These are phyloP conservation scores for Phaffia rhodozyma DNA, from an alignment of 1,284 basidiomycete genomes.

Conservation along the genomic window DNA sequence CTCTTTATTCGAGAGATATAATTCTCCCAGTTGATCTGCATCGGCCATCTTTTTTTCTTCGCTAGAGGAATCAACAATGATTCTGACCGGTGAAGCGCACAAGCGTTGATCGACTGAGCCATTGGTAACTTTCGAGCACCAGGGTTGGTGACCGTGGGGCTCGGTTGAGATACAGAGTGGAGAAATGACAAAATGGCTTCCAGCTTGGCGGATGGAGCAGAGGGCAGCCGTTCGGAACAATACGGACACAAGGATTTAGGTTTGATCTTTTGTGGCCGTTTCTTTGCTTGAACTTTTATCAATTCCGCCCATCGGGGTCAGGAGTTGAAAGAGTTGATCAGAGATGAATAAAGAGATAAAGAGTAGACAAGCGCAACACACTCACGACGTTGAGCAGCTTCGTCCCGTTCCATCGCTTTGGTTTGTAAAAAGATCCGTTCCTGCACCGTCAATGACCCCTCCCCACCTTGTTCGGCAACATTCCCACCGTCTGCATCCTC, in stretches of 20 bases:
- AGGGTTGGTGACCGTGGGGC: slow-evolving; percentile 10
- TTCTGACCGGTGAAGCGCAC: slow-evolving; percentile 11
- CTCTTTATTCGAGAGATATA: not conserved
- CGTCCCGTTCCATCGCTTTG: too few relatives aligned
- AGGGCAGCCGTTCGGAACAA: slow-evolving; percentile 13
- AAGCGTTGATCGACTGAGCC: slow-evolving; percentile 9
- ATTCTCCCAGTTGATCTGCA: slow-evolving; percentile 5
- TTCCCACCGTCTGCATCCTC: too few relatives aligned
- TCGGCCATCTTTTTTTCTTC: not conserved
- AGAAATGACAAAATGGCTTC: not conserved
- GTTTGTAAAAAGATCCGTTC: too few relatives aligned
- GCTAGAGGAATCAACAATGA: slow-evolving; percentile 1
- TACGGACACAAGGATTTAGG: slow-evolving; percentile 6
- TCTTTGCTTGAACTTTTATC: too few relatives aligned
- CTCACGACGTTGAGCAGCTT: too few relatives aligned
- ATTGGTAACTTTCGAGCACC: slow-evolving; percentile 10
- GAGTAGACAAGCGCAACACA: too few relatives aligned
- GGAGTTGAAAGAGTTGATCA: too few relatives aligned
- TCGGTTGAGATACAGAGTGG: not conserved
- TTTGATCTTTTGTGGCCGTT: too few relatives aligned
- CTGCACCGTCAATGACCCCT: too few relatives aligned
- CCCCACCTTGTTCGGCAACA: too few relatives aligned
- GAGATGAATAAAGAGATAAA: too few relatives aligned
- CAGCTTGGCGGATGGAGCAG: slow-evolving; percentile 4
- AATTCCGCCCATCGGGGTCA: too few relatives aligned